These are phyloP conservation scores for Saccharomyces jurei DNA, from an alignment of 805 yeast genomes.

Conservation along the genomic window DNA sequence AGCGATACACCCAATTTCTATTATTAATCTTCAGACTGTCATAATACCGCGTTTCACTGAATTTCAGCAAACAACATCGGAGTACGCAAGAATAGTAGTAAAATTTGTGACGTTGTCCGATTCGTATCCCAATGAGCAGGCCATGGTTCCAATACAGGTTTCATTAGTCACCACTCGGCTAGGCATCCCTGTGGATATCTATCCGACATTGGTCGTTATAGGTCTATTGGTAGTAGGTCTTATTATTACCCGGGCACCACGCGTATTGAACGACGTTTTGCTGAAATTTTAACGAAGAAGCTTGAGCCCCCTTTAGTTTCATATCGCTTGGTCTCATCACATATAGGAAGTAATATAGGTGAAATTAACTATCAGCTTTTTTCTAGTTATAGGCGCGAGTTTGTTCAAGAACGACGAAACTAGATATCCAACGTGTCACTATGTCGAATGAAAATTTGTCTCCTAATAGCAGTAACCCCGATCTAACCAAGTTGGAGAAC, in stretches of 20 bases:
- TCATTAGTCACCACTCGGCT: constrained; percentile 14
- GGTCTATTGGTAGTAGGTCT: neutral
- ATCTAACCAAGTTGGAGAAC: constrained; percentile 3
- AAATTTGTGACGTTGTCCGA: neutral
- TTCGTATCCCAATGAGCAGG: neutral
- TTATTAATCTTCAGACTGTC: constrained; percentile 8
- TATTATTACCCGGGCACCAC: neutral
- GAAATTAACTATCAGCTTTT: neutral
- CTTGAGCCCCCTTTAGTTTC: neutral
- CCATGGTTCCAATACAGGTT: constrained; percentile 14
- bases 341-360: neutral
- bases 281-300: neutral
- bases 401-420: neutral
- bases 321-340: neutral
- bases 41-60: constrained; percentile 9
- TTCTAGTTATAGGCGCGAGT: neutral
- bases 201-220: neutral
- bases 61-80: constrained; percentile 4
- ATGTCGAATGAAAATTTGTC: constrained; percentile 3
- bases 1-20: constrained; percentile 22
- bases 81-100: neutral
- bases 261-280: neutral
- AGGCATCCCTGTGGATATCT: constrained; percentile 20
- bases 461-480: constrained; percentile 11
- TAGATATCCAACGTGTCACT: neutral